These are phyloP conservation scores for Xylaria cubensis DNA, from an alignment of 495 filamentous ascomycete genomes.

Conservation along the genomic window DNA sequence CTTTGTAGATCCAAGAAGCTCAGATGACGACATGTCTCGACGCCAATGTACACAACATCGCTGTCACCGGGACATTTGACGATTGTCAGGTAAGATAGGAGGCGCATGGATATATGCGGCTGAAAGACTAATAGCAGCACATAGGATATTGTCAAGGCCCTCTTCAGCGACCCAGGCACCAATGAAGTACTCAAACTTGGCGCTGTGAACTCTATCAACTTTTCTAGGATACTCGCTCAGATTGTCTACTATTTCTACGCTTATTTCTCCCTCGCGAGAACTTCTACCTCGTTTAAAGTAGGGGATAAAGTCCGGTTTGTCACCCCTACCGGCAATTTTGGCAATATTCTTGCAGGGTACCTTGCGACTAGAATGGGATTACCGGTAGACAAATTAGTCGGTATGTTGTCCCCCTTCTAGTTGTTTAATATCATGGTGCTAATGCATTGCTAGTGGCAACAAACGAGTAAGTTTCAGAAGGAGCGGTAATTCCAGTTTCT, in stretches of 20 bases:
- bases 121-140: not conserved
- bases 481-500: not conserved
- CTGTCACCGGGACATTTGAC: slow-evolving; percentile 88
- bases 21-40: slow-evolving; percentile 95
- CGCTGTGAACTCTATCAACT: slow-evolving; percentile 92
- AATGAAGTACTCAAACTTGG: slow-evolving; percentile 78
- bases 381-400: slow-evolving; percentile 77
- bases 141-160: slow-evolving; percentile 87
- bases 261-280: slow-evolving; percentile 77
- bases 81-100: slow-evolving; percentile 75
- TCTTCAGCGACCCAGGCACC: slow-evolving; percentile 81
- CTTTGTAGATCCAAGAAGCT: slow-evolving; percentile 70
- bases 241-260: slow-evolving; percentile 91
- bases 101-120: not conserved
- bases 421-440: not conserved
- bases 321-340: slow-evolving; percentile 93
- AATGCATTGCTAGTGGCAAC: slow-evolving; percentile 64
- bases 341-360: slow-evolving; percentile 92
- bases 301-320: slow-evolving; percentile 75
- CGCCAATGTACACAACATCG: slow-evolving; percentile 86
- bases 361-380: slow-evolving; percentile 92
- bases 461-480: slow-evolving; percentile 60
- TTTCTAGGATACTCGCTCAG: slow-evolving; percentile 88
- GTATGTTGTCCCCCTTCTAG: slow-evolving; percentile 15
- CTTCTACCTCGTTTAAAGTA: slow-evolving; percentile 55